A percentile compares a stretch with the other conserved stretches of the same genome.
phyloP scores from a whole-genome alignment of 2,329 filamentous ascomycete genomes.

The Hirsutella minnesotensis region DNA sequence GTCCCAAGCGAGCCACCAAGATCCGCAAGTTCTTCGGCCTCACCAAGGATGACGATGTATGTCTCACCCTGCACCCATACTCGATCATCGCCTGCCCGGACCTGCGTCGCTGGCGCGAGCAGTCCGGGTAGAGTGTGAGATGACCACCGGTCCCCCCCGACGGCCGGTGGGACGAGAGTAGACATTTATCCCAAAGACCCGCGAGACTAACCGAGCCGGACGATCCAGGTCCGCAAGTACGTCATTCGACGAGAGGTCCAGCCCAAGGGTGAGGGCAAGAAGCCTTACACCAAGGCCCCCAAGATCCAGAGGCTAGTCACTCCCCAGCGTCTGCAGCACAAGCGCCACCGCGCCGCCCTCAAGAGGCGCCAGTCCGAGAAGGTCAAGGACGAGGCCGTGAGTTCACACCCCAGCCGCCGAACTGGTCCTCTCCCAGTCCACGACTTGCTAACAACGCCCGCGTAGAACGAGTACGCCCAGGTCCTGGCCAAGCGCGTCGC shows the following conservation, averaged over 20 bases:
- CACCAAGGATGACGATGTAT: conserved; percentile 99
- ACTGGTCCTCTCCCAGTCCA: not conserved
- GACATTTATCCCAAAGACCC: conserved; percentile 3
- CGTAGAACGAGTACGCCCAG: conserved; percentile 89
- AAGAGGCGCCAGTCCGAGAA: conserved; percentile 97
- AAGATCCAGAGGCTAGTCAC: conserved; percentile 99
- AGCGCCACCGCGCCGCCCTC: conserved; percentile 94
- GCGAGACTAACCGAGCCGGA: conserved; percentile 26
- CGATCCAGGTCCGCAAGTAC: conserved; percentile 86
- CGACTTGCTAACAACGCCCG: conserved; percentile 11
- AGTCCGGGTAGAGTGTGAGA: conserved; percentile 51
- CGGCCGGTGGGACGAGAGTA: conserved; percentile 11
- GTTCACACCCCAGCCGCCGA: conserved; percentile 22
- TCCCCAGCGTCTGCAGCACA: conserved; percentile 99
- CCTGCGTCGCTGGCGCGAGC: conserved; percentile 30
- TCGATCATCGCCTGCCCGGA: conserved; percentile 60
- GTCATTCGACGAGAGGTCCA: conserved; percentile 98
- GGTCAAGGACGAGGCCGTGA: conserved; percentile 97
- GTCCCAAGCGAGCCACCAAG: conserved; percentile 99
- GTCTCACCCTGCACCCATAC: conserved; percentile 46
- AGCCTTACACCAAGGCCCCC: conserved; percentile 98
- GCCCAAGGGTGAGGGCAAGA: conserved; percentile 95
- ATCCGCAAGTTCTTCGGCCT: conserved; percentile 99
- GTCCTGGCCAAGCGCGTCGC: conserved; percentile 92
- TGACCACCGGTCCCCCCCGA: conserved; percentile 15